Conservation (phyloP, 805 yeast species). For the Starmerella tilneyi region DNA sequence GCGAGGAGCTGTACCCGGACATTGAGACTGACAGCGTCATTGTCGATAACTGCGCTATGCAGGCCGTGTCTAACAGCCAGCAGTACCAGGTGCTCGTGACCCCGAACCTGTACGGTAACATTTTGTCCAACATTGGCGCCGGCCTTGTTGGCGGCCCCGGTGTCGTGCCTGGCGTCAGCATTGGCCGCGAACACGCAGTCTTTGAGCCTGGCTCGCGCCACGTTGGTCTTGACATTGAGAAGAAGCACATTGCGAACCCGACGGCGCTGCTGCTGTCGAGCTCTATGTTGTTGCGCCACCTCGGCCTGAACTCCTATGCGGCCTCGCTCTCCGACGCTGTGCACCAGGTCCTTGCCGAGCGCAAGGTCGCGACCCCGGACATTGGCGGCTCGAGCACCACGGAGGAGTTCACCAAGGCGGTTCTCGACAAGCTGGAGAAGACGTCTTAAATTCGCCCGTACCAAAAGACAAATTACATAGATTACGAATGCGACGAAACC, state of each 20-base stretch:
- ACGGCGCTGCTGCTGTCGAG: slow-evolving; percentile 93
- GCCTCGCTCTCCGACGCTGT: slow-evolving; percentile 83
- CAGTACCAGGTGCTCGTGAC: slow-evolving; percentile 97
- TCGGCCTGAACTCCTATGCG: slow-evolving; percentile 77
- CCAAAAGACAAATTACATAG: slow-evolving; percentile 2
- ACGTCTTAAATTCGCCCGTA: slow-evolving; percentile 7
- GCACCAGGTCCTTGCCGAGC: slow-evolving; percentile 80
- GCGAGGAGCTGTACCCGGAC: slow-evolving; percentile 65
- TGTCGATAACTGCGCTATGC: slow-evolving; percentile 98
- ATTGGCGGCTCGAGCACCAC: slow-evolving; percentile 86
- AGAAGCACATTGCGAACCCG: slow-evolving; percentile 93
- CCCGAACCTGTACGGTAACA: slow-evolving; percentile 96
- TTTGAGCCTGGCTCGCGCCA: slow-evolving; percentile 99
- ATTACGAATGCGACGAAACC: slow-evolving; percentile 7
- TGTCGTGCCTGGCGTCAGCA: slow-evolving; percentile 95
- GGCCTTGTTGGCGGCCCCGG: slow-evolving; percentile 98
- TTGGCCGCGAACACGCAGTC: slow-evolving; percentile 94
- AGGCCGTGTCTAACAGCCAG: slow-evolving; percentile 95
- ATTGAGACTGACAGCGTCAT: slow-evolving; percentile 81
- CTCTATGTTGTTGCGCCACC: slow-evolving; percentile 85
- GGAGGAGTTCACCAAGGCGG: slow-evolving; percentile 88
- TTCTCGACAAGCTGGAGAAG: slow-evolving; percentile 54
- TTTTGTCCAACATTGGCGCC: slow-evolving; percentile 95
- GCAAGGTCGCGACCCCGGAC: slow-evolving; percentile 74
- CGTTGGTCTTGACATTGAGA: slow-evolving; percentile 94